Evolutionary conservation across 78 protist species (phyloP).

Genomic region (Dictyostelium brefeldianum): DNA sequence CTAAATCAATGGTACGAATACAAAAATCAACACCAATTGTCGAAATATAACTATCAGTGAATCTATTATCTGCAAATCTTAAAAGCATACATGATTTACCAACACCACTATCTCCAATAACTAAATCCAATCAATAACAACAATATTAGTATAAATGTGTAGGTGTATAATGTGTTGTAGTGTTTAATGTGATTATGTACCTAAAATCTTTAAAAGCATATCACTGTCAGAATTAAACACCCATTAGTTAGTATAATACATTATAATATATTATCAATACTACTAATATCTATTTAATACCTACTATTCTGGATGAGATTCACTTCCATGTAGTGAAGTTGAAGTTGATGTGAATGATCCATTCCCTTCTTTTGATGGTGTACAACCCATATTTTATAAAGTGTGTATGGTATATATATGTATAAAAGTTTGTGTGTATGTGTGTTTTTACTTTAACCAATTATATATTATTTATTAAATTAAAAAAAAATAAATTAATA

Average conservation of each 20-base stretch:
- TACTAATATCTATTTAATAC: too few species aligned
- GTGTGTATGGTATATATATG: too few species aligned
- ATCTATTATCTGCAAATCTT: slow-evolving; percentile 96
- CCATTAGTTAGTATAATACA: too few species aligned
- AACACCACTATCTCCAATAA: not conserved
- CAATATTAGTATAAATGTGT: too few species aligned
- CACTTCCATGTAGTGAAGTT: slow-evolving; percentile 25
- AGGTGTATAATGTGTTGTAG: too few species aligned
- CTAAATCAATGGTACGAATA: slow-evolving; percentile 95
- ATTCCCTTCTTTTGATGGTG: slow-evolving; percentile 37
- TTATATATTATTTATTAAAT: too few species aligned
- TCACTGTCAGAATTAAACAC: too few species aligned
- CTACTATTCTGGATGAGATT: slow-evolving; percentile 37
- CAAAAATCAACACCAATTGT: slow-evolving; percentile 99
- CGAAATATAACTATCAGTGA: slow-evolving; percentile 90
- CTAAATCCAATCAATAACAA: not conserved
- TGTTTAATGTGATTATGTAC: not conserved
- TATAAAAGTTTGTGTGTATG: too few species aligned
- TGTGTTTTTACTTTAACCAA: too few species aligned
- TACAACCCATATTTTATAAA: slow-evolving; percentile 20
- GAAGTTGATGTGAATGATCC: slow-evolving; percentile 25
- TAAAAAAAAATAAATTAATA: too few species aligned
- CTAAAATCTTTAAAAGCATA: not conserved
- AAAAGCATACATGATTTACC: slow-evolving; percentile 82
- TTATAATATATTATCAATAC: too few species aligned